A percentile compares a stretch with the other conserved stretches of the same genome.
These are phyloP conservation scores for Coprinopsis cinerea DNA, from an alignment of 768 basidiomycete genomes.

Conservation along the genomic window DNA sequence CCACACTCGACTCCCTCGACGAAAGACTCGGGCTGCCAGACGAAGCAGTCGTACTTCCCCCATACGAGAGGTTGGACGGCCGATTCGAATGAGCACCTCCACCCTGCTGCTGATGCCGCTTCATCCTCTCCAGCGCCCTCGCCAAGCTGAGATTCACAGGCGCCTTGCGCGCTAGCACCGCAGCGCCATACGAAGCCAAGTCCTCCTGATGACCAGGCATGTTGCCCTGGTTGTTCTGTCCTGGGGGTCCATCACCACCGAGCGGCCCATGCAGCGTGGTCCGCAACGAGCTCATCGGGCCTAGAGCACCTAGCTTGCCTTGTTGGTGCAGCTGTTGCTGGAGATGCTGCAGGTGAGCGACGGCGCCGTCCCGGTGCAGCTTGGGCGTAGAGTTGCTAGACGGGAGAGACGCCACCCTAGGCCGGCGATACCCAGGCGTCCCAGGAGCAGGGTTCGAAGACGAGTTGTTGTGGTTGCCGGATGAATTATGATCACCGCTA, in stretches of 20 bases:
- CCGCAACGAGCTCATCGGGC: constrained; percentile 24
- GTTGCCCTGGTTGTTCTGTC: background rate
- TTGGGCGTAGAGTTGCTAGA: constrained; percentile 58
- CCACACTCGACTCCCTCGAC: constrained; percentile 27
- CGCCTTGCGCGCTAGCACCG: constrained; percentile 63
- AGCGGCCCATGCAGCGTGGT: constrained; percentile 32
- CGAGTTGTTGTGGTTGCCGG: background rate
- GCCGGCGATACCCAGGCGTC: constrained; percentile 29
- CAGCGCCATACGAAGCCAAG: constrained; percentile 66
- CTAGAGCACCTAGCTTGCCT: constrained; percentile 11
- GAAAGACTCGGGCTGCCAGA: constrained; percentile 8
- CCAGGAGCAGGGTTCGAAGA: constrained; percentile 4
- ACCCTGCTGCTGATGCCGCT: background rate
- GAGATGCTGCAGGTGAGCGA: constrained; percentile 8
- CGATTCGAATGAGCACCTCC: background rate
- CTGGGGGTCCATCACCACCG: background rate
- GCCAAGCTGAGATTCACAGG: constrained; percentile 53
- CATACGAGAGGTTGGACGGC: background rate
- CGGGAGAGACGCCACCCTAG: constrained; percentile 62
- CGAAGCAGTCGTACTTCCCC: background rate
- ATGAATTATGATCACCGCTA: background rate
- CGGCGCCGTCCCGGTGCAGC: constrained; percentile 21
- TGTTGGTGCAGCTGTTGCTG: constrained; percentile 11
- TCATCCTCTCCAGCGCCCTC: constrained; percentile 20
- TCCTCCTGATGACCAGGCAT: constrained; percentile 43